Evolutionary conservation across 208 protist species (phyloP).

Genomic region (Tritrichomonas musculus): DNA sequence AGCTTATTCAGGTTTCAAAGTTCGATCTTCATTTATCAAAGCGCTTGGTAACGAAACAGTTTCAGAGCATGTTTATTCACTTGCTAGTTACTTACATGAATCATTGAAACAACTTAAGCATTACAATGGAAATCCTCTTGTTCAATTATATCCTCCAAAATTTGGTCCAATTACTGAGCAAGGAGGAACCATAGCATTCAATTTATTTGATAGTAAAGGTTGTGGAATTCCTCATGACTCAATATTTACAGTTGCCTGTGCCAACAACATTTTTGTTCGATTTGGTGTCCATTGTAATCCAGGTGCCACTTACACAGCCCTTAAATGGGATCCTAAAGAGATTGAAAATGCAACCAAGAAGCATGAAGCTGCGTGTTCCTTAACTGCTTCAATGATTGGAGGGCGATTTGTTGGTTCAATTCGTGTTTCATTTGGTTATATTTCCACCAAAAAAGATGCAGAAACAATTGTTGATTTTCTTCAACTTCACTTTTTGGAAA

Average conservation of each 20-base stretch:
- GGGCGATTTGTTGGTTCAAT: neutral
- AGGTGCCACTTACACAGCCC: neutral
- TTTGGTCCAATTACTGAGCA: neutral
- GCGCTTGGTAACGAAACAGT: neutral
- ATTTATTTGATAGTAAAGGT: neutral
- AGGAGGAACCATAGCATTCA: constrained; percentile 22
- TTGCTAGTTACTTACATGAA: neutral
- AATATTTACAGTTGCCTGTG: neutral
- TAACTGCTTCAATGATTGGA: constrained; percentile 15
- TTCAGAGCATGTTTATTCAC: neutral
- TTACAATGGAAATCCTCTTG: neutral
- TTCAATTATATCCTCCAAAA: neutral
- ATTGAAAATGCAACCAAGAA: neutral
- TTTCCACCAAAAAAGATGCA: neutral
- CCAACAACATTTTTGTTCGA: neutral
- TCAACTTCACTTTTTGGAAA: neutral
- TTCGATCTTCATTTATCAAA: neutral
- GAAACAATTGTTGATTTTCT: neutral
- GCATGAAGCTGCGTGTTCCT: neutral
- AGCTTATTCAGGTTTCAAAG: neutral
- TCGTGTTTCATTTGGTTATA: neutral
- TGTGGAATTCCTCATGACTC: neutral
- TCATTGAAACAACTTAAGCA: neutral
- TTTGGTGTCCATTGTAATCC: constrained; percentile 29
- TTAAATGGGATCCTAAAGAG: neutral